Base-by-base conservation (phyloP, 2,329 filamentous ascomycete genomes). In the Penicillium sclerotigenum region DNA sequence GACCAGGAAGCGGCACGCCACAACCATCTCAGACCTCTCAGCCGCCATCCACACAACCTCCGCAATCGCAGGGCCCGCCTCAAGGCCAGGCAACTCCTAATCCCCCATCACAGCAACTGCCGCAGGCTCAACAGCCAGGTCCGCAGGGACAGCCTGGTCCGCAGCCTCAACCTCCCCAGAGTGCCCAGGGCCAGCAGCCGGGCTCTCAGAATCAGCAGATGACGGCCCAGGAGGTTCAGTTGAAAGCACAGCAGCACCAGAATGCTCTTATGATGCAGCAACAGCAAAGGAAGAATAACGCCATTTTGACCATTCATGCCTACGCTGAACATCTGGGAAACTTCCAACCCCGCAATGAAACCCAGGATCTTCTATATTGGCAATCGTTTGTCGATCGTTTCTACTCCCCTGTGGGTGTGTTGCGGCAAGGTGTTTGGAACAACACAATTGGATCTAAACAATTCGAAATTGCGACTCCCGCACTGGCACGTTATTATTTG, bases 401-500 rank as follows among this genome's bases (percentile, higher is more conserved):
- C 74, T 99, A 97, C 74, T 87, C 90, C 0, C 80, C 83, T 0
- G 83, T 82, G 28, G 91, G 90, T 9, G 85, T 91, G 9, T 87
- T 96, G 68, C 85, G 91, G 40, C 85, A 93, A 65, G 83, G 86
- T 4, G 79, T 95, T 16, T 81, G 73, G 62, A 74, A 77, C 26
- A 65, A 71, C 5, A 79, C 83, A 20, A 76, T 76, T 55, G 83
- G 86, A 42, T 80, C 87, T 53, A 97, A 95, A 77, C 85, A 88
- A 66, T 97, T 92, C 67, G 92, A 97, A 71, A 91, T 97, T 47
- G 84, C 87, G 3, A 90, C 85, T 56, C 84, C 91, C 4, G 89
- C 89, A 0, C 80, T 99, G 43, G 85, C 93, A 33, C 86, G 93
- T 67, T 97, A 94, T 73, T 97, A 96, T 71, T 86, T 89, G 66